Evolutionary conservation across 2,329 filamentous ascomycete genomes (phyloP).

Genomic region (Huntiella moniliformis): DNA sequence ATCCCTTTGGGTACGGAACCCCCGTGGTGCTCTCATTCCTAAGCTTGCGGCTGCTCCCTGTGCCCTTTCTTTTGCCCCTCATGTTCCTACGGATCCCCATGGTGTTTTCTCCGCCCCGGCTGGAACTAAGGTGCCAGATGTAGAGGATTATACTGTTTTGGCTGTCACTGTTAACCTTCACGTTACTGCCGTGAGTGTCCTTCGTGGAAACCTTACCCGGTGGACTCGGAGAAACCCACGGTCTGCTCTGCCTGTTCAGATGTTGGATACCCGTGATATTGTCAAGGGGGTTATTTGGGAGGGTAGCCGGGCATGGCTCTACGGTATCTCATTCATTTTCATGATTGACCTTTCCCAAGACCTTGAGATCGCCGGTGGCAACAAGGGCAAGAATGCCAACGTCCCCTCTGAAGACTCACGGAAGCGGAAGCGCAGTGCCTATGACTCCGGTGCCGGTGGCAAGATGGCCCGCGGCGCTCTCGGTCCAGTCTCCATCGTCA

Average conservation of each 20-base stretch:
- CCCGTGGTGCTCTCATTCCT: conserved; percentile 48
- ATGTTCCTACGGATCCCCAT: conserved; percentile 20
- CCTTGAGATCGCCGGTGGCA: conserved; percentile 25
- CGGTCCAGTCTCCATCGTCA: conserved; percentile 25
- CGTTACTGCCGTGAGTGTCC: conserved; percentile 60
- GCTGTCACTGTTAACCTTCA: conserved; percentile 35
- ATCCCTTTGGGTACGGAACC: conserved; percentile 52
- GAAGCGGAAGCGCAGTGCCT: conserved; percentile 35
- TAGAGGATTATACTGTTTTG: conserved; percentile 32
- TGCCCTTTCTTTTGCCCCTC: conserved; percentile 47
- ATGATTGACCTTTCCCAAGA: conserved; percentile 77
- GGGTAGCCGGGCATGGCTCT: conserved; percentile 61
- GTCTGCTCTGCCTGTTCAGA: conserved; percentile 53
- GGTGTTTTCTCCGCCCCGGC: conserved; percentile 12
- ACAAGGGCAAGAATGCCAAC: conserved; percentile 16
- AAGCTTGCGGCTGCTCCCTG: conserved; percentile 46
- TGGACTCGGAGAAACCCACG: conserved; percentile 76
- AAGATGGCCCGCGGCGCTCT: conserved; percentile 30
- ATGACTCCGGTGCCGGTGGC: conserved; percentile 32
- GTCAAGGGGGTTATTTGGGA: conserved; percentile 80
- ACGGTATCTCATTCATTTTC: conserved; percentile 68
- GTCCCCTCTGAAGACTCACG: conserved; percentile 20
- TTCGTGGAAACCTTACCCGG: conserved; percentile 56
- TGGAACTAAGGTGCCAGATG: conserved; percentile 14
- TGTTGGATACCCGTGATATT: conserved; percentile 56